Base-by-base conservation (phyloP, 1,284 basidiomycete species). In the Nidula niveotomentosa region DNA sequence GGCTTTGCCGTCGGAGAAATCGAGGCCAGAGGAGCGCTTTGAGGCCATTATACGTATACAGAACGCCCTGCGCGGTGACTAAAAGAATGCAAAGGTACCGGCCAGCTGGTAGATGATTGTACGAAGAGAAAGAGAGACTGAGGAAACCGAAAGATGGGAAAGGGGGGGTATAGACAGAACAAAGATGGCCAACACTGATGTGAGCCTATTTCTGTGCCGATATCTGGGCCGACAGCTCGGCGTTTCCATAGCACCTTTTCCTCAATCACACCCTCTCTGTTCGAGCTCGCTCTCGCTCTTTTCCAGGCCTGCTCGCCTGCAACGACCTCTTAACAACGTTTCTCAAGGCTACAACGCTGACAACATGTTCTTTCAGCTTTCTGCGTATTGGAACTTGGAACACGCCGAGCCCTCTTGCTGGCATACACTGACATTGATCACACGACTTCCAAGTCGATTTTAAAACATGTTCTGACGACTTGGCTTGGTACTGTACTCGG, bases 1-100 rank as follows among this genome's bases (percentile, higher is more conserved):
- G 36, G 56, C 57, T 49, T 36, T 77, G 58, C 81, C 77, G 69
- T 91, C 89, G 18, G 81, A 83, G 67, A 91, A 91, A 70, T 91
- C 90, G 62, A 89, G 78, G 56, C 79, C 84, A 39, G 87, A 88
- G 36, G 76, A 81, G 45, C 79, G 84, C 59, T 81, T 80, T 35
- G 61, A 58, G 59, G 67, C 18, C 73, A 77, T 76, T 52, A 49
- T 62, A 46, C 37, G 48, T 62, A 53, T 58, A 64, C 52, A 59
- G 54, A 43, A 59, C 59, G 62, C 53, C 13, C 13, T 46, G 45
- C 45, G 12, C 18, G 45, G 45, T n/a, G 18, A 10, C 45, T 12
- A 46, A 46, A 10, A 46, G 12, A 46, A 13, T 10, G 12, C 45
- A 59, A 53, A 50, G 48, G 23, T 58, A 67, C 66, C 62, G 60